phyloP scores from a whole-genome alignment of 1,139 yeast genomes.

The Lodderomyces margitis region DNA sequence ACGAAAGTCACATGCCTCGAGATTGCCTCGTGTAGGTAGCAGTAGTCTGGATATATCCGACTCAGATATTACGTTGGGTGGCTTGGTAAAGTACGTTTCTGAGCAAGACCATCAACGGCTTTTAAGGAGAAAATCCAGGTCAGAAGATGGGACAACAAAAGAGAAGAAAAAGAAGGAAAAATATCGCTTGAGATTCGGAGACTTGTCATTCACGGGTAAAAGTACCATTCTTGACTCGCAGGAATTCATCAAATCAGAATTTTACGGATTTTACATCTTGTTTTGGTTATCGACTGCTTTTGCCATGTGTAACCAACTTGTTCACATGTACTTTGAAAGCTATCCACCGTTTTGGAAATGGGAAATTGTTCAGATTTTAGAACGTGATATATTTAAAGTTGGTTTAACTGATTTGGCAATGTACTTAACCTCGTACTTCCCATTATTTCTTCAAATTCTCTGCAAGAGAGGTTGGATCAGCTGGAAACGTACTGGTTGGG shows the following conservation, averaged over 20 bases:
- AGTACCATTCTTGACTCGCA: slow-evolving; percentile 52
- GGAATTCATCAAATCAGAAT: slow-evolving; percentile 39
- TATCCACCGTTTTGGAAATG: slow-evolving; percentile 35
- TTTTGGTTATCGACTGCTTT: slow-evolving; percentile 68
- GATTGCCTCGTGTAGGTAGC: neutral
- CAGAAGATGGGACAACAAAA: neutral
- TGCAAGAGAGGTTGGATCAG: slow-evolving; percentile 40
- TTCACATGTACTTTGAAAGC: slow-evolving; percentile 39
- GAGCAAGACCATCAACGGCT: slow-evolving; percentile 2
- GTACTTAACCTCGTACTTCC: slow-evolving; percentile 63
- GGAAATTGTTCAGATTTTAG: slow-evolving; percentile 50
- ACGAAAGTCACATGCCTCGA: neutral
- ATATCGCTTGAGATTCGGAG: slow-evolving; percentile 16
- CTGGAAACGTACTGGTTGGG: slow-evolving; percentile 67
- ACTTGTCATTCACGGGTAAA: slow-evolving; percentile 18
- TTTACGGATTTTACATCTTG: slow-evolving; percentile 64
- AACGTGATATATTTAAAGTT: slow-evolving; percentile 57
- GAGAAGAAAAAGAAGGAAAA: slow-evolving; percentile 5
- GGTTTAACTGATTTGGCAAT: slow-evolving; percentile 67
- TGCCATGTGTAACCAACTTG: slow-evolving; percentile 45
- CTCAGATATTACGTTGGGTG: slow-evolving; percentile 8
- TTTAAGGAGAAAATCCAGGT: neutral
- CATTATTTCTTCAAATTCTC: slow-evolving; percentile 53
- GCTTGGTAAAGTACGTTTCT: slow-evolving; percentile 4
- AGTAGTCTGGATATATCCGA: slow-evolving; percentile 1